A percentile compares a stretch with the other conserved stretches of the same genome.
These are phyloP conservation scores for Leccinum pseudoinsigne DNA, from an alignment of 1,284 basidiomycete species.

Conservation along the genomic window DNA sequence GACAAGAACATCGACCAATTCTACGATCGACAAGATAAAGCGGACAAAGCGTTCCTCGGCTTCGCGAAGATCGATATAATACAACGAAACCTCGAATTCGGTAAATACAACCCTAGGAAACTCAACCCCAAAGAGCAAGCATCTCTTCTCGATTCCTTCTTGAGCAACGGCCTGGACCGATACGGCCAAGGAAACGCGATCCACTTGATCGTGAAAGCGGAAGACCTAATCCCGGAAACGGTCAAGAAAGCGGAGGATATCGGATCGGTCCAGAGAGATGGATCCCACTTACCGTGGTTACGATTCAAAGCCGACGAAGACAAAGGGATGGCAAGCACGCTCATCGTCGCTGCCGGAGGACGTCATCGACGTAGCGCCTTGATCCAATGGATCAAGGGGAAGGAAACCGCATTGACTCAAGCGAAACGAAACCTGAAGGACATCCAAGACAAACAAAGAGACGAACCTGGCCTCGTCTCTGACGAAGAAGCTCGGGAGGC, in stretches of 20 bases:
- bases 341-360: neutral
- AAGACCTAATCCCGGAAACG: neutral
- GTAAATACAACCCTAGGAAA: neutral
- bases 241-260: neutral
- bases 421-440: neutral
- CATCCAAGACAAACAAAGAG: too few relatives aligned
- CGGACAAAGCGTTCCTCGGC: neutral
- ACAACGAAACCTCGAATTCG: neutral
- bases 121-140: neutral
- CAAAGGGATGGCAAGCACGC: too few relatives aligned
- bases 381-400: neutral
- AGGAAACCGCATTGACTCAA: fast-evolving
- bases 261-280: neutral
- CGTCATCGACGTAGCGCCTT: neutral
- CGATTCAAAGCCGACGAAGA: neutral
- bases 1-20: neutral
- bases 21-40: neutral
- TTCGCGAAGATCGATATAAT: neutral
- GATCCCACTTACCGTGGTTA: neutral
- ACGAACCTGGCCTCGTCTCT: too few relatives aligned
- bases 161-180: too few relatives aligned
- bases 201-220: neutral
- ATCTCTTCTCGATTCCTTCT: too few relatives aligned
- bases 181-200: too few relatives aligned
- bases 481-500: too few relatives aligned